Conservation (phyloP, 2,329 filamentous ascomycete genomes). For the Ophiostoma novo-ulmi region DNA sequence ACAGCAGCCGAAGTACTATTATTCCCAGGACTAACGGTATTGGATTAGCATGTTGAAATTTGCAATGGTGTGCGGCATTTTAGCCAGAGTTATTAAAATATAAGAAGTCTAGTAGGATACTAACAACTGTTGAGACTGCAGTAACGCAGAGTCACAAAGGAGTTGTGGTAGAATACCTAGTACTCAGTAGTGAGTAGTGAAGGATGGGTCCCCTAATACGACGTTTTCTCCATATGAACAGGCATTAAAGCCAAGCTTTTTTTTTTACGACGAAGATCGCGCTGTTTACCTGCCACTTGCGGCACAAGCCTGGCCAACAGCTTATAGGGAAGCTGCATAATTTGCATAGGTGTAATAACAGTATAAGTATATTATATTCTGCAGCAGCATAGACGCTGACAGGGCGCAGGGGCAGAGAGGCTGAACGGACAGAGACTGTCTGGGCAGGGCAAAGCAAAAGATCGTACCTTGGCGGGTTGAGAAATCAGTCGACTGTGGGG, state of each 20-base stretch:
- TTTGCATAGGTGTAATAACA: too few relatives aligned
- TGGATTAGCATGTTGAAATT: neutral
- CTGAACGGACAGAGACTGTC: neutral
- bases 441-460: conserved; percentile 8
- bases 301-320: neutral
- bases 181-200: neutral
- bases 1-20: neutral
- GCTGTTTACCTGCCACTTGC: neutral
- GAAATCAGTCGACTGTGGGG: neutral
- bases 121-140: neutral
- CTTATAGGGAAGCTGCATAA: neutral
- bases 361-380: too few relatives aligned
- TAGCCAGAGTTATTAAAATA: neutral
- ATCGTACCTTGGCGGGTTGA: neutral
- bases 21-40: neutral
- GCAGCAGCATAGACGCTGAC: neutral
- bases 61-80: conserved; percentile 10
- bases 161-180: neutral
- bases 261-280: neutral
- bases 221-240: conserved; percentile 6
- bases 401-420: neutral
- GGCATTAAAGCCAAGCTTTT: conserved; percentile 4
- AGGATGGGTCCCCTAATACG: neutral
- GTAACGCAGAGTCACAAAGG: neutral
- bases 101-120: too few relatives aligned